phyloP scores from a whole-genome alignment of 2,329 filamentous ascomycete genomes.

The Nemania serpens region DNA sequence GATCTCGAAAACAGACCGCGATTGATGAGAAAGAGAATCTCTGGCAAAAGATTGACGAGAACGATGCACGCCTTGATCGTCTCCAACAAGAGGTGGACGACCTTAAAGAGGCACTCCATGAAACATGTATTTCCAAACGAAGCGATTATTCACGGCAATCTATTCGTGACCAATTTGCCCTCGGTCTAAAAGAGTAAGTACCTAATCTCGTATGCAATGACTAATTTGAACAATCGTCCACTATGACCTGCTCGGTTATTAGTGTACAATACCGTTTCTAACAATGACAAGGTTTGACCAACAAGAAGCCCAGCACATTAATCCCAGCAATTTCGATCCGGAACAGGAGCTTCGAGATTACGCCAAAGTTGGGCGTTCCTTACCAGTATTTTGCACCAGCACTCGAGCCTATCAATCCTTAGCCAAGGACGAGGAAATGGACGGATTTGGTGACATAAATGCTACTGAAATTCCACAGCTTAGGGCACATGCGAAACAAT shows the following conservation, averaged over 20 bases:
- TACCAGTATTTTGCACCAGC: conserved; percentile 68
- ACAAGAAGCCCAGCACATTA: conserved; percentile 52
- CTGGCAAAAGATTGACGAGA: conserved; percentile 5
- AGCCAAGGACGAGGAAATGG: conserved; percentile 48
- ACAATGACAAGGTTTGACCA: conserved; percentile 51
- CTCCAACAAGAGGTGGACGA: conserved; percentile 39
- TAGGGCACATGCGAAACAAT: conserved; percentile 59
- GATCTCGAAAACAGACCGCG: conserved; percentile 6
- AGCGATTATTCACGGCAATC: conserved; percentile 57
- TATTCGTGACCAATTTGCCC: conserved; percentile 62
- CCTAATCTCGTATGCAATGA: neutral
- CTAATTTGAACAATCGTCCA: neutral
- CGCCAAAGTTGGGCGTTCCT: conserved; percentile 53
- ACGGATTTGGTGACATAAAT: conserved; percentile 54
- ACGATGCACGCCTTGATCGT: conserved; percentile 42
- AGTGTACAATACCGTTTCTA: neutral
- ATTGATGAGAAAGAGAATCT: conserved; percentile 15
- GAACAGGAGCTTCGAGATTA: conserved; percentile 59
- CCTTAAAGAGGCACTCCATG: conserved; percentile 12
- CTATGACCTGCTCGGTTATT: neutral
- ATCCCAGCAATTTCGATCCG: conserved; percentile 58
- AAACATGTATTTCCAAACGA: conserved; percentile 54
- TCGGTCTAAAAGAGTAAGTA: conserved; percentile 58
- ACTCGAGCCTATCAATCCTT: conserved; percentile 63
- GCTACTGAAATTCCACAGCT: conserved; percentile 64